Evolutionary conservation across 192 early-diverging fungal genomes (phyloP).

Genomic region (Spizellomyces punctatus): DNA sequence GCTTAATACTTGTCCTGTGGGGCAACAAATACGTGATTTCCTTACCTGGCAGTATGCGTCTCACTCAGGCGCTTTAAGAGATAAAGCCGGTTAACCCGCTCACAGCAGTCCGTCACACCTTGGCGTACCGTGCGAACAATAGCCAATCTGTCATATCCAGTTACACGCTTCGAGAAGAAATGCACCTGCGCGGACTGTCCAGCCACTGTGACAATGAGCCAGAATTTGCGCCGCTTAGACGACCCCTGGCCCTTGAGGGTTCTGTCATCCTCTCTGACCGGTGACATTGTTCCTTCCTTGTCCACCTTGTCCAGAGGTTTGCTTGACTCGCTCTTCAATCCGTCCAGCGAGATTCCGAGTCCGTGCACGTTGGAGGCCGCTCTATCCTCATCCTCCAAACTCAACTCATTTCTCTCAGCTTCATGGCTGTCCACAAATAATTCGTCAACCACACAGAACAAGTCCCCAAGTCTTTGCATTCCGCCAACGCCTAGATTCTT

Average conservation of each 20-base stretch:
- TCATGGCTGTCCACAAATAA: not conserved
- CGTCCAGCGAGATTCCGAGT: conserved; percentile 31
- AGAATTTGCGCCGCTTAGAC: conserved; percentile 52
- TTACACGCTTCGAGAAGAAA: conserved; percentile 69
- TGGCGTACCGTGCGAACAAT: conserved; percentile 58
- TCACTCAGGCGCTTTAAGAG: conserved; percentile 65
- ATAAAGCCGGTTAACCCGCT: conserved; percentile 67
- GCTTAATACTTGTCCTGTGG: not conserved
- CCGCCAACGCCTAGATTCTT: conserved; percentile 29
- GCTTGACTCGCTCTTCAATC: not conserved
- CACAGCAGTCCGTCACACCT: conserved; percentile 60
- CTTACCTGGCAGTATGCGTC: conserved; percentile 64
- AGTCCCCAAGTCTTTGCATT: conserved; percentile 5
- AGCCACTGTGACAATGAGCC: conserved; percentile 65
- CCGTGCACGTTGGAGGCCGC: conserved; percentile 19
- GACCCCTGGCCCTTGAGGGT: not conserved
- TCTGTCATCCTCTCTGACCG: not conserved
- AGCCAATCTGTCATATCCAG: conserved; percentile 48
- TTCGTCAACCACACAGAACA: conserved; percentile 19
- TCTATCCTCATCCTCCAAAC: not conserved
- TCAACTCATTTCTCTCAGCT: not conserved
- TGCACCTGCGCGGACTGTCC: conserved; percentile 58
- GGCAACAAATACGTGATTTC: not conserved
- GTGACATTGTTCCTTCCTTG: not conserved
- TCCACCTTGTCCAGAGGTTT: not conserved